phyloP scores from a whole-genome alignment of 805 yeast genomes.

The Nakazawaea siamensis region DNA sequence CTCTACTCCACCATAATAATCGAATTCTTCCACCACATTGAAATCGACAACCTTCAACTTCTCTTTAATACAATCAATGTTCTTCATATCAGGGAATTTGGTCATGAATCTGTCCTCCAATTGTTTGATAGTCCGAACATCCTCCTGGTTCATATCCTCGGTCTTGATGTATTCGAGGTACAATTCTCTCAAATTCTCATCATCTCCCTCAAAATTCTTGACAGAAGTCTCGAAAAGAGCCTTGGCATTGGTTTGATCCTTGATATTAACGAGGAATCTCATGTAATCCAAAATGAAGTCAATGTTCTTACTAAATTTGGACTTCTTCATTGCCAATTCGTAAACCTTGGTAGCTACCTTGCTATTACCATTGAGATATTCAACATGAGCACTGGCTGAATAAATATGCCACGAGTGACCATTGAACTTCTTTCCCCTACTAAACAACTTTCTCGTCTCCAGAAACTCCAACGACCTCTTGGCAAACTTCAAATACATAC shows the following conservation, averaged over 20 bases:
- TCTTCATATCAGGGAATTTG: slow-evolving; percentile 53
- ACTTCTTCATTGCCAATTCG: slow-evolving; percentile 65
- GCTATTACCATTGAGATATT: slow-evolving; percentile 55
- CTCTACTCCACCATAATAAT: slow-evolving; percentile 20
- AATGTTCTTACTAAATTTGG: slow-evolving; percentile 35
- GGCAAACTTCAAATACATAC: slow-evolving; percentile 60
- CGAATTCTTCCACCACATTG: slow-evolving; percentile 29
- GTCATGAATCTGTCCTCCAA: slow-evolving; percentile 61
- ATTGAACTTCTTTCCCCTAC: slow-evolving; percentile 57
- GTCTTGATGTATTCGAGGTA: slow-evolving; percentile 55
- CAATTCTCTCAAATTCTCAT: slow-evolving; percentile 30
- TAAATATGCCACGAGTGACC: slow-evolving; percentile 66
- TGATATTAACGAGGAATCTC: slow-evolving; percentile 58
- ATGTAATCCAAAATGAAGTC: slow-evolving; percentile 62
- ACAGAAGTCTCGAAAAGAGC: slow-evolving; percentile 76
- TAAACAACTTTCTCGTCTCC: slow-evolving; percentile 67
- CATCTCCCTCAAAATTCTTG: slow-evolving; percentile 38
- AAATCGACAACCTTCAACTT: slow-evolving; percentile 23
- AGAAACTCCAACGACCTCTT: slow-evolving; percentile 56
- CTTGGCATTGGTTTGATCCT: slow-evolving; percentile 65
- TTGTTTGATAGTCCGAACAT: slow-evolving; percentile 53
- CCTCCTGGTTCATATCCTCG: slow-evolving; percentile 59
- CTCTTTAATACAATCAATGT: slow-evolving; percentile 18
- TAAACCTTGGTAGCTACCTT: slow-evolving; percentile 70
- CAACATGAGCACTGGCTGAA: slow-evolving; percentile 77